Evolutionary conservation across 2,329 filamentous ascomycete species (phyloP).

Genomic region (Fusarium buxicola): DNA sequence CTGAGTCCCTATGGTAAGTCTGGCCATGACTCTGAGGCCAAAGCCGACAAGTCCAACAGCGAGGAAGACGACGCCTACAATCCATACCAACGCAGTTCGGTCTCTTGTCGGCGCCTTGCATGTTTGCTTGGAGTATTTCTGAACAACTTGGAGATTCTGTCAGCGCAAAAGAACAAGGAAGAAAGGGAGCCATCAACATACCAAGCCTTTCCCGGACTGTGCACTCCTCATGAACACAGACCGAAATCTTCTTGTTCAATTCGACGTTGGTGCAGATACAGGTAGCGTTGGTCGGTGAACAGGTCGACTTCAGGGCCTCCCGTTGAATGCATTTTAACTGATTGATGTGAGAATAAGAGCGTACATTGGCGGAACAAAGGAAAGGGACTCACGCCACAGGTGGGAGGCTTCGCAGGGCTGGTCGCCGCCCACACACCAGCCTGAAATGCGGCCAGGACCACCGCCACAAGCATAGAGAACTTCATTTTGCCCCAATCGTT

Average conservation of each 20-base stretch:
- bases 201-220: slow-evolving; percentile 14
- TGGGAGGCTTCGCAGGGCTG: slow-evolving; percentile 21
- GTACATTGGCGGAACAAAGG: not conserved
- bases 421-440: slow-evolving; percentile 24
- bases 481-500: slow-evolving; percentile 20
- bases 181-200: not conserved
- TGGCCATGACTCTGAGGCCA: slow-evolving; percentile 20
- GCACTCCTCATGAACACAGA: slow-evolving; percentile 9
- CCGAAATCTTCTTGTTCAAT: slow-evolving; percentile 14
- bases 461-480: slow-evolving; percentile 2
- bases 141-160: not conserved
- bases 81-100: slow-evolving; percentile 19
- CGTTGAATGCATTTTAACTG: slow-evolving; percentile 12
- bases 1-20: slow-evolving; percentile 11
- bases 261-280: slow-evolving; percentile 26
- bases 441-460: slow-evolving; percentile 27
- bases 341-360: not conserved
- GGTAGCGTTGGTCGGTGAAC: slow-evolving; percentile 12
- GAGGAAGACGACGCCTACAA: slow-evolving; percentile 7
- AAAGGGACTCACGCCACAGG: slow-evolving; percentile 21
- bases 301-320: slow-evolving; percentile 16
- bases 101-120: slow-evolving; percentile 17
- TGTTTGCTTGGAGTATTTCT: slow-evolving; percentile 20
- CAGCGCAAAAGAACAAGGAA: not conserved
- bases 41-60: slow-evolving; percentile 12